Base-by-base conservation (phyloP, 164 flowering plant species). In the Tetracentron sinense region DNA sequence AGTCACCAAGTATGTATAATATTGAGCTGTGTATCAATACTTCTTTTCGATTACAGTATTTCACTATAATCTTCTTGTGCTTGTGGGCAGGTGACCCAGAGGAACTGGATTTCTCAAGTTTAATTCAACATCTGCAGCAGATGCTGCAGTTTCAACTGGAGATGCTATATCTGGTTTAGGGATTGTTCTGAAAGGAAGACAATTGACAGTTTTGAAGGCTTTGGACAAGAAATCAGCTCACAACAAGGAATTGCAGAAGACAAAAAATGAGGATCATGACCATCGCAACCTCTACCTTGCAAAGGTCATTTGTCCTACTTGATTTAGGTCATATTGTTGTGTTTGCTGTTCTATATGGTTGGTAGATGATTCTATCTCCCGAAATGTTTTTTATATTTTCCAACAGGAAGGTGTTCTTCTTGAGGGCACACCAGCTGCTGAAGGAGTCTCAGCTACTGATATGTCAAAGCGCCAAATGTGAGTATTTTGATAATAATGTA, bases 91-190 rank as follows among this genome's bases (percentile, higher is more conserved):
- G 81, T 85, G 97, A 54, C 97, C 97, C 26, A 86, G 66, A 72
- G 99, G 99, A 56, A 89, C 92, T 65, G 99, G 90, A 44, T 95
- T 95, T 79, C 84, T 95, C 60, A 88, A 85, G 83, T 91, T 89
- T 62, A 79, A 77, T 63, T 71, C 87, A 53, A 25, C 48, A 46
- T 85, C 81, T 28, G 90, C 87, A 38, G 90, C 82, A 14, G 75
- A 75, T 72, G 87, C 86, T 63, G 90, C 97, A 28, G 73, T 88
- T 79, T 71, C 84, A 57, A 88, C 92, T 22, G 92, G 87, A 27
- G 75, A 75, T 63, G 75, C 67, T 67, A 69, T 66, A 48, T 62
- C 83, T 69, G 92, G 84, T 27, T 30, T 74, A 60, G 99, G 99
- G 38, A 84, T 92, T 70, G 59, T 77, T 60, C 64, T 88, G 48